A percentile compares a stretch with the other conserved stretches of the same genome.
These are phyloP conservation scores for Botrytis byssoidea DNA, from an alignment of 2,329 filamentous ascomycete species.

Conservation along the genomic window DNA sequence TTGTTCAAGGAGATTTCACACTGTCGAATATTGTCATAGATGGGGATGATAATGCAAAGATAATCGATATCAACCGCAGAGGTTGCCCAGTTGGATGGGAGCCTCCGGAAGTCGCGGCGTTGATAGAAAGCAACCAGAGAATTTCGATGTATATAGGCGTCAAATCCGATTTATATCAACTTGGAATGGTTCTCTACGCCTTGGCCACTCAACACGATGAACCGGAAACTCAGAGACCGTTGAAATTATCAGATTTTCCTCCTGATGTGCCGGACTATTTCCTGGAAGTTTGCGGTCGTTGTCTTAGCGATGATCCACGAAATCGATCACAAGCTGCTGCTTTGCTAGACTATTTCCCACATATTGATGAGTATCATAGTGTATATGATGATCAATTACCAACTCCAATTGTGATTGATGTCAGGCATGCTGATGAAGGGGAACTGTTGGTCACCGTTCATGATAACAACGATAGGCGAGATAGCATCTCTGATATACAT, in stretches of 20 bases:
- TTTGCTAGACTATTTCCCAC: conserved; percentile 69
- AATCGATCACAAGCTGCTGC: conserved; percentile 70
- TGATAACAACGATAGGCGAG: conserved; percentile 8
- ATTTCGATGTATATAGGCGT: conserved; percentile 98
- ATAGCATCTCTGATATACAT: neutral
- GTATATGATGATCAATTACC: conserved; percentile 20
- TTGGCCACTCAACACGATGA: conserved; percentile 86
- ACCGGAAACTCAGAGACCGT: conserved; percentile 76
- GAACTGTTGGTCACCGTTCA: conserved; percentile 17
- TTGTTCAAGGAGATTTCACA: conserved; percentile 96
- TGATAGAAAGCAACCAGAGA: conserved; percentile 84
- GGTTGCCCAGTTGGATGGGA: conserved; percentile 99
- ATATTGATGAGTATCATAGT: conserved; percentile 29
- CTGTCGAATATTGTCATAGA: conserved; percentile 97
- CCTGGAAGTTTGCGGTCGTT: conserved; percentile 67
- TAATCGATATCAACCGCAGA: conserved; percentile 96
- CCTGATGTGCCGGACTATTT: conserved; percentile 77
- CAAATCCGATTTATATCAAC: conserved; percentile 93
- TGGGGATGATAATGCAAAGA: conserved; percentile 78
- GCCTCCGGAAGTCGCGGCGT: conserved; percentile 80
- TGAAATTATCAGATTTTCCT: conserved; percentile 55
- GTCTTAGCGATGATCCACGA: conserved; percentile 72
- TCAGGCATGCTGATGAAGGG: conserved; percentile 26
- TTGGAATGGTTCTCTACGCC: conserved; percentile 94
- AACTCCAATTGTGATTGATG: conserved; percentile 36